Evolutionary conservation across 2,329 filamentous ascomycete species (phyloP).

Genomic region (Ilyonectria destructans): DNA sequence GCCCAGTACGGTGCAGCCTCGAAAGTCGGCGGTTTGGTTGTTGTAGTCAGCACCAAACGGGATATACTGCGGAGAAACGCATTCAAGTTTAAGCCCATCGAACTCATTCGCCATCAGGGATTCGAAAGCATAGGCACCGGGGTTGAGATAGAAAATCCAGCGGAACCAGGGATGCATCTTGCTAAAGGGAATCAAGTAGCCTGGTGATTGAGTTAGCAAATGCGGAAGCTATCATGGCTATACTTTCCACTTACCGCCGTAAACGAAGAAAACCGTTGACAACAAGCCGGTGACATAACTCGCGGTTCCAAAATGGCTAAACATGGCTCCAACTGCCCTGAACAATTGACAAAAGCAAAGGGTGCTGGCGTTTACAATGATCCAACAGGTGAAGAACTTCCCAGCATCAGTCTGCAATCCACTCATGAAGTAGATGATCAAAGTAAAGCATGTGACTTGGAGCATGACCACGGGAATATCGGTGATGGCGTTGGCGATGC

Average conservation of each 20-base stretch:
- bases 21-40: conserved; percentile 49
- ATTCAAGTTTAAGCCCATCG: conserved; percentile 69
- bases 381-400: conserved; percentile 75
- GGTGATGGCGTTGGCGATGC: conserved; percentile 58
- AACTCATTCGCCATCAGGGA: conserved; percentile 75
- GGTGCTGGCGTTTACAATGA: conserved; percentile 73
- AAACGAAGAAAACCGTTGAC: conserved; percentile 51
- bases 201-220: conserved; percentile 63
- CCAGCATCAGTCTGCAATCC: conserved; percentile 48
- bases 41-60: conserved; percentile 61
- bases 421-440: conserved; percentile 55
- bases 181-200: conserved; percentile 65
- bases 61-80: conserved; percentile 69
- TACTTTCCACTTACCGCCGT: conserved; percentile 47
- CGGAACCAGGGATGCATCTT: conserved; percentile 62
- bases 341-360: conserved; percentile 77
- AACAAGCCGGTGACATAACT: conserved; percentile 47
- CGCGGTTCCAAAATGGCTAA: conserved; percentile 61
- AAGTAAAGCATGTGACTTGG: conserved; percentile 68
- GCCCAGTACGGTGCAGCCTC: conserved; percentile 65
- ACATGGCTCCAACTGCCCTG: conserved; percentile 77
- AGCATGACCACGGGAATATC: conserved; percentile 64
- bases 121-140: conserved; percentile 72
- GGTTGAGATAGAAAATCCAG: conserved; percentile 74
- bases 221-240: background rate